These are phyloP conservation scores for Trichoderma afroharzianum DNA, from an alignment of 2,329 filamentous ascomycete species.

Conservation along the genomic window DNA sequence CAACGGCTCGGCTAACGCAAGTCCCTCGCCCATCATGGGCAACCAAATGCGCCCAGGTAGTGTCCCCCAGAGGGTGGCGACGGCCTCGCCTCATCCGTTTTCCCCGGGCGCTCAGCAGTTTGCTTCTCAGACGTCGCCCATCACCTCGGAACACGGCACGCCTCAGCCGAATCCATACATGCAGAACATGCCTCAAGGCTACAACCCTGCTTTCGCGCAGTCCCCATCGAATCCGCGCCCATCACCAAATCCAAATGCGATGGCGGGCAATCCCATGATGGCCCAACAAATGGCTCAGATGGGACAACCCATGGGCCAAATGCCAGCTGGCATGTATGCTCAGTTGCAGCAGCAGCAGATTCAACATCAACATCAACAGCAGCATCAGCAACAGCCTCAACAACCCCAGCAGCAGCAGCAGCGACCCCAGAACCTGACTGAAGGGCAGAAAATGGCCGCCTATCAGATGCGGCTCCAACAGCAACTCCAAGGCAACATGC, in stretches of 20 bases:
- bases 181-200: constrained; percentile 56
- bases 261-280: constrained; percentile 52
- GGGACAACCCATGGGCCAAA: constrained; percentile 46
- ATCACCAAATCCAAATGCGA: constrained; percentile 52
- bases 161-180: constrained; percentile 71
- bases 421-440: constrained; percentile 42
- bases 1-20: constrained; percentile 76
- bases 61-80: constrained; percentile 78
- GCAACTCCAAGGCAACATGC: constrained; percentile 60
- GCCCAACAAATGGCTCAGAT: constrained; percentile 49
- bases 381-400: constrained; percentile 60
- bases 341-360: constrained; percentile 45
- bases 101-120: constrained; percentile 73
- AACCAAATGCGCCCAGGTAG: constrained; percentile 70
- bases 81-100: constrained; percentile 88
- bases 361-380: constrained; percentile 28
- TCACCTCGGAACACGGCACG: constrained; percentile 72
- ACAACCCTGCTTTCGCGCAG: constrained; percentile 56
- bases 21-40: constrained; percentile 87
- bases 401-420: constrained; percentile 47
- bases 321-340: constrained; percentile 41
- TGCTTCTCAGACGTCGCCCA: constrained; percentile 68
- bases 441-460: constrained; percentile 69
- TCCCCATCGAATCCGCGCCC: constrained; percentile 54
- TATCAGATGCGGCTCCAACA: constrained; percentile 84